A percentile compares a stretch with the other conserved stretches of the same genome.
Conservation (phyloP, 1,284 basidiomycete species). For the Schizopora paradoxa region DNA sequence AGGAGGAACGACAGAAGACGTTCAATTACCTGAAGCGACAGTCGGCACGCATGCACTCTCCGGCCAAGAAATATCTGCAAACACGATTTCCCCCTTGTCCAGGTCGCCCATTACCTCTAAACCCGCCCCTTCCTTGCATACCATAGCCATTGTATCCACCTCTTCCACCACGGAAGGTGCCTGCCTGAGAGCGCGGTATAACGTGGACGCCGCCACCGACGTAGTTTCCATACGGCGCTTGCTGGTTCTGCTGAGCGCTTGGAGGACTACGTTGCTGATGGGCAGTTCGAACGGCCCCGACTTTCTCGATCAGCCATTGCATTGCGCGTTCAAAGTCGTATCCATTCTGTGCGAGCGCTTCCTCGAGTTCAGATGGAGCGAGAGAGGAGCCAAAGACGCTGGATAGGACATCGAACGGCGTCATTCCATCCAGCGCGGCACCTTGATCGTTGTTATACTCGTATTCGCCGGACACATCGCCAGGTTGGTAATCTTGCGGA, state of each 20-base stretch:
- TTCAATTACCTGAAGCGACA: conserved; percentile 87
- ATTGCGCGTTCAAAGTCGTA: conserved; percentile 96
- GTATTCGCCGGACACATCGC: conserved; percentile 20
- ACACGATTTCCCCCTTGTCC: conserved; percentile 66
- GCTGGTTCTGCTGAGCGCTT: conserved; percentile 16
- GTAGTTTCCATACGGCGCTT: conserved; percentile 23
- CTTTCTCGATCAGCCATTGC: conserved; percentile 89
- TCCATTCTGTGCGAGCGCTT: conserved; percentile 80
- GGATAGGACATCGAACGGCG: conserved; percentile 91
- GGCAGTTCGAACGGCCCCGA: conserved; percentile 43
- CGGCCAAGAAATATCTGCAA: conserved; percentile 94
- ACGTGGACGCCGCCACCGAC: conserved; percentile 56
- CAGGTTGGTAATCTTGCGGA: conserved; percentile 3
- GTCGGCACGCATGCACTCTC: conserved; percentile 92
- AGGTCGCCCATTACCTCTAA: conserved; percentile 54
- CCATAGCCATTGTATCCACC: conserved; percentile 31
- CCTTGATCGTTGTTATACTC: conserved; percentile 51
- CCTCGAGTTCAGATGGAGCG: conserved; percentile 87
- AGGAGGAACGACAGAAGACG: neutral
- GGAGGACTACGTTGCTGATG: no score
- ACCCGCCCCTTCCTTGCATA: conserved; percentile 40
- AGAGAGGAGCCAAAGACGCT: conserved; percentile 89
- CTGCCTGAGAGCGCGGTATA: conserved; percentile 47
- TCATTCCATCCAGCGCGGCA: conserved; percentile 82
- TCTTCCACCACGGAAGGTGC: conserved; percentile 38